Percentiles rank a stretch among this genome's conserved stretches.
These are phyloP conservation scores for Afroboletus lepidellus DNA, from an alignment of 1,284 basidiomycete species.

Conservation along the genomic window DNA sequence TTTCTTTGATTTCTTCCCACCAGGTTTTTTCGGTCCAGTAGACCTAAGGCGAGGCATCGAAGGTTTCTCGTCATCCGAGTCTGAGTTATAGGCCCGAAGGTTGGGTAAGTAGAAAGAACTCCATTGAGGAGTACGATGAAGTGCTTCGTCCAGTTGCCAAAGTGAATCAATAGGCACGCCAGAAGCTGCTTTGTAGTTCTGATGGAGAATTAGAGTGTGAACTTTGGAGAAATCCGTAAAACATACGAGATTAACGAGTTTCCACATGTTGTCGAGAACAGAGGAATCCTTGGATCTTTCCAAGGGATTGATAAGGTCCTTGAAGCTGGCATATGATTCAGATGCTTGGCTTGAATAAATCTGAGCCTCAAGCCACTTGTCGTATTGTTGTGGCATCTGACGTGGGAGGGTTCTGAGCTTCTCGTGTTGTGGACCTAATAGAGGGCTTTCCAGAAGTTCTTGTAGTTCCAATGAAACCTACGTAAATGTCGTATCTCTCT, in stretches of 20 bases:
- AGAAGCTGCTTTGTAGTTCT: conserved; percentile 60
- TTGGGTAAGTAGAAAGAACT: conserved; percentile 43
- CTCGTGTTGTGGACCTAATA: conserved; percentile 52
- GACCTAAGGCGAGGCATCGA: conserved; percentile 19
- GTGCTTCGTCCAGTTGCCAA: conserved; percentile 60
- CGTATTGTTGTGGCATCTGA: conserved; percentile 55
- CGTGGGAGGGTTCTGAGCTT: conserved; percentile 47
- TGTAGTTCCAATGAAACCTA: conserved; percentile 64
- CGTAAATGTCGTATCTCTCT: conserved; percentile 1
- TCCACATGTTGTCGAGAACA: conserved; percentile 64
- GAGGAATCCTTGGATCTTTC: conserved; percentile 48
- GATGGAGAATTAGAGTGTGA: not conserved
- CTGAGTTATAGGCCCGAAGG: conserved; percentile 21
- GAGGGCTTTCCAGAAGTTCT: conserved; percentile 56
- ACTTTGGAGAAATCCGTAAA: not conserved
- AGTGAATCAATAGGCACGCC: conserved; percentile 57
- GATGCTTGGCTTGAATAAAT: conserved; percentile 57
- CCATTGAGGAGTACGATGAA: conserved; percentile 58
- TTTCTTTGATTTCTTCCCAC: conserved; percentile 37
- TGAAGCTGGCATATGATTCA: conserved; percentile 46
- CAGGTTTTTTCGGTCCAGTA: conserved; percentile 18
- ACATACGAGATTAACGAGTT: conserved; percentile 52
- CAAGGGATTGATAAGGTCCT: conserved; percentile 58
- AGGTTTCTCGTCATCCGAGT: conserved; percentile 19
- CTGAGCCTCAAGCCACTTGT: conserved; percentile 66